phyloP scores from a whole-genome alignment of 768 basidiomycete genomes.

The Lentinula edodes region DNA sequence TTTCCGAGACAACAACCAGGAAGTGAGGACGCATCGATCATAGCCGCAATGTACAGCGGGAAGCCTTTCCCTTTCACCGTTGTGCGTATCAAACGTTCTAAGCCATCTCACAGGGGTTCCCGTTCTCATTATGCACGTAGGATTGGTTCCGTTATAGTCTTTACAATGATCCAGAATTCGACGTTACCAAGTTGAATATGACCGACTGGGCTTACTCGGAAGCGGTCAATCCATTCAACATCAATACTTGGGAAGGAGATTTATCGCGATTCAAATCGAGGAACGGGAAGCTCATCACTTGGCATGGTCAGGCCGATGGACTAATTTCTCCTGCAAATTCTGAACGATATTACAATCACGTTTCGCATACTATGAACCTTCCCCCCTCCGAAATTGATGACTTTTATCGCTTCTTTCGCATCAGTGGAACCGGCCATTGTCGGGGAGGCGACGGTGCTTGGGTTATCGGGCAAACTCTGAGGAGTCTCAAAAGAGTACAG shows the following conservation, averaged over 20 bases:
- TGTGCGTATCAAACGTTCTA: background rate
- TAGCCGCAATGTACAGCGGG: background rate
- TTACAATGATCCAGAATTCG: conserved; percentile 3
- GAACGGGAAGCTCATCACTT: conserved; percentile 16
- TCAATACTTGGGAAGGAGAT: conserved; percentile 10
- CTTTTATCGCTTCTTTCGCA: conserved; percentile 18
- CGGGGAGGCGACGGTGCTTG: conserved; percentile 12
- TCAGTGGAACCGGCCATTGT: conserved; percentile 18
- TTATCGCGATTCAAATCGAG: conserved; percentile 10
- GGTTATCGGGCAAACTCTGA: conserved; percentile 10
- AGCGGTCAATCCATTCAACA: conserved; percentile 3
- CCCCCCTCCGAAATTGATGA: conserved; percentile 11
- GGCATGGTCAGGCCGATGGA: conserved; percentile 13
- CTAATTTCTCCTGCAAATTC: conserved; percentile 14
- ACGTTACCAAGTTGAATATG: conserved; percentile 1
- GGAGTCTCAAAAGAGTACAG: background rate
- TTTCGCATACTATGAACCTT: conserved; percentile 13
- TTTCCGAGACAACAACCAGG: conserved; percentile 13
- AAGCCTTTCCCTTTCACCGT: conserved; percentile 1
- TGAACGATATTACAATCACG: conserved; percentile 12
- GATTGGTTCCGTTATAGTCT: conserved; percentile 6
- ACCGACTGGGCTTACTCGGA: background rate
- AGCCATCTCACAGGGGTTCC: too few relatives aligned
- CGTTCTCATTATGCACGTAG: background rate
- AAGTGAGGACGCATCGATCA: conserved; percentile 1